Evolutionary conservation across 768 basidiomycete species (phyloP), one percentile per base, ranked within the genome.

Genomic region (Tremella fuciformis): DNA sequence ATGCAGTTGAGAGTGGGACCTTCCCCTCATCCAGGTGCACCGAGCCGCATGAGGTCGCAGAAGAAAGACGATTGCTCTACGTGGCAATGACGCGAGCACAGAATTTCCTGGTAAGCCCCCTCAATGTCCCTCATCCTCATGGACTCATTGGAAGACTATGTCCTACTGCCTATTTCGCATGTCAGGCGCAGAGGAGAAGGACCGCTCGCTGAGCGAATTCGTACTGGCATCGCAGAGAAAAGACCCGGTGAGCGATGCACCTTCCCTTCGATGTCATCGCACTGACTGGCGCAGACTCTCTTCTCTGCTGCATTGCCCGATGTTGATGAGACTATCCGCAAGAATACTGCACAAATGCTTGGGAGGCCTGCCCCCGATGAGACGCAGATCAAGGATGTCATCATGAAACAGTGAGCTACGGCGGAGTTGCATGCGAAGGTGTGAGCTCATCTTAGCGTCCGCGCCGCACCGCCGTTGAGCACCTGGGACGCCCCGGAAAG

Each of bases 21-120:
- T 91, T 86, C 65, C 91, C 89, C 2, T 88, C 87, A 55, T 83
- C 84, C 69, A 83, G 87, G 8, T 70, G 72, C 34, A 64, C 64
- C 1, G 73, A 73, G 40, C 79, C 84, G 2, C 85, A 88, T 16
- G 87, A 91, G 67, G 72, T 83, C 2, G 85, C 86, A n/a, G 90
- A 92, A 78, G 89, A 92, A 76, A 79, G 90, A 56, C 86, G 91
- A 13, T 76, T 93, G 55, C 82, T 91, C 15, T 93, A 91, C 69
- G 91, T 93, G 8, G 91, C 88, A 0, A 91, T 88, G 76, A 93
- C 91, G 4, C 83, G 91, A 9, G 90, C 90, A 0, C 87, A 91
- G 69, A 79, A 80, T 11, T 80, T 89, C 8, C 77, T 89, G 69
- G 79, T 78, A 38, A 61, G 71, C 62, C 13, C 8, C 16, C 11